Evolutionary conservation across 164 flowering plant genomes (phyloP).

Genomic region (Aristolochia californica): DNA sequence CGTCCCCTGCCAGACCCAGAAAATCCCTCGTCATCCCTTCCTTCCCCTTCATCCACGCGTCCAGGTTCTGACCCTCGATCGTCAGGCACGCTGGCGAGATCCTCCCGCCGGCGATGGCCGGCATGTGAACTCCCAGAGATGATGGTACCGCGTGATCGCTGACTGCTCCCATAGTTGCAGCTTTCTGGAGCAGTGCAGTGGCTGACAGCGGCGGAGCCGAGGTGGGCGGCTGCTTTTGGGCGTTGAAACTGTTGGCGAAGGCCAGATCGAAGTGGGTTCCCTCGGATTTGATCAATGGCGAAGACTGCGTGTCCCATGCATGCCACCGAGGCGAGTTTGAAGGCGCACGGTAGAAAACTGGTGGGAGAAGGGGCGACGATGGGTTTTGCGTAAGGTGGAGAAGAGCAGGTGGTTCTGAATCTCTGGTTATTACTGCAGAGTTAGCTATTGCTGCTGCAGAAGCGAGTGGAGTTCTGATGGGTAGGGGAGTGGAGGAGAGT

Average conservation of each 20-base stretch:
- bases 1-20: conserved; percentile 43
- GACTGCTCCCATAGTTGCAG: conserved; percentile 36
- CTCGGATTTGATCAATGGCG: neutral
- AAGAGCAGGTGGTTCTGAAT: no score
- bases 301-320: neutral
- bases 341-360: conserved; percentile 1
- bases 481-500: conserved; percentile 19
- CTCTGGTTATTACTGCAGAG: no score
- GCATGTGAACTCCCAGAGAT: neutral
- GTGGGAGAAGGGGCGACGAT: no score
- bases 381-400: no score
- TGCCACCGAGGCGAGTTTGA: neutral
- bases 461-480: conserved; percentile 2
- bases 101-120: conserved; percentile 2
- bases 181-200: conserved; percentile 67
- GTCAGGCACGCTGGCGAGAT: conserved; percentile 13
- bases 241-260: neutral
- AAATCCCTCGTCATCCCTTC: conserved; percentile 71
- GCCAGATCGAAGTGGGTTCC: neutral
- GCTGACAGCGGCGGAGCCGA: conserved; percentile 29
- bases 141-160: conserved; percentile 1
- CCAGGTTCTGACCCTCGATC: conserved; percentile 10
- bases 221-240: conserved; percentile 14
- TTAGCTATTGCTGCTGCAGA: no score
- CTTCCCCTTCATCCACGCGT: conserved; percentile 33